Percentiles rank a stretch among this genome's conserved stretches.
Conservation (phyloP, 257 asterid species). For the Solanum peruvianum region DNA sequence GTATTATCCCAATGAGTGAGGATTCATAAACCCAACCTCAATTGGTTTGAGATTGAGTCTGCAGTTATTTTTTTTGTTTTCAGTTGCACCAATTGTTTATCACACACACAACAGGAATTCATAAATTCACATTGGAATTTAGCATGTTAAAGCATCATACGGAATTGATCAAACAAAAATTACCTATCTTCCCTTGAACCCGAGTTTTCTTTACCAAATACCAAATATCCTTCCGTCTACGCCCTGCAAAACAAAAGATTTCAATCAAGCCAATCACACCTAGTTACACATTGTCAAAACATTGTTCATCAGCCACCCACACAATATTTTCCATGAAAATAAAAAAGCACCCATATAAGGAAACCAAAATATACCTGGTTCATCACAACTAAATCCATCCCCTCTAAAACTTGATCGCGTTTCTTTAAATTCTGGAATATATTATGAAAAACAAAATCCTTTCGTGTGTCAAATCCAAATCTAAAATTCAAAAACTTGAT, state of each 20-base stretch:
- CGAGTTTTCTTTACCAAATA: conserved; percentile 63
- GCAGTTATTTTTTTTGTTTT: not conserved
- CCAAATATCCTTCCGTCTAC: conserved; percentile 82
- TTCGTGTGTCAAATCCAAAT: not conserved
- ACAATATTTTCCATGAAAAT: not conserved
- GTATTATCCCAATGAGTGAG: not conserved
- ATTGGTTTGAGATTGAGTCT: not conserved
- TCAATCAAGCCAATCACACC: not conserved
- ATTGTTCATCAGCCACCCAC: not conserved
- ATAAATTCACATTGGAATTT: not conserved
- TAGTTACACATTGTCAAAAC: not conserved
- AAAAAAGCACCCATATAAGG: not conserved
- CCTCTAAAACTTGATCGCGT: conserved; percentile 8
- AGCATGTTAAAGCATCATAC: not conserved
- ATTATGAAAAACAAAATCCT: not conserved
- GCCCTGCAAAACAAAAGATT: conserved; percentile 39
- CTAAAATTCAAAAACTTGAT: not conserved
- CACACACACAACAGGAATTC: not conserved
- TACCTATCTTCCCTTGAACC: conserved; percentile 72
- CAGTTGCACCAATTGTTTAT: not conserved
- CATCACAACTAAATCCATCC: conserved; percentile 73
- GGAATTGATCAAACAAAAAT: not conserved
- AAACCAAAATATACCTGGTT: conserved; percentile 50
- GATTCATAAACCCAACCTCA: not conserved
- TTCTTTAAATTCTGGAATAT: conserved; percentile 28